Evolutionary conservation across 1,284 basidiomycete genomes (phyloP).

Genomic region (Somion occarium): DNA sequence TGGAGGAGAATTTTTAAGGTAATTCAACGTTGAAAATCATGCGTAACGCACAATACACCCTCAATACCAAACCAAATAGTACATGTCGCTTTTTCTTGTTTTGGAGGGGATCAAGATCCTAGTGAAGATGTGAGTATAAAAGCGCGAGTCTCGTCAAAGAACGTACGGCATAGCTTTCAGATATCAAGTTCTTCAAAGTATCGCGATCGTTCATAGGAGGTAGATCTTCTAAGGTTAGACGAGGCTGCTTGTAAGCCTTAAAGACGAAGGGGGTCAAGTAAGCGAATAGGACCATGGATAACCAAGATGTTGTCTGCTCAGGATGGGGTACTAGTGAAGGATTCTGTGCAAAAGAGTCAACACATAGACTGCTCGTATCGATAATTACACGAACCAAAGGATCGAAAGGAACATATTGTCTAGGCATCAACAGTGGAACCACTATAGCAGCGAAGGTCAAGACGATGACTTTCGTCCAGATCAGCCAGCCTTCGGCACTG

Average conservation of each 20-base stretch:
- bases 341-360: constrained; percentile 22
- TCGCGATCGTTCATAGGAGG: constrained; percentile 45
- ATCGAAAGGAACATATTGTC: constrained; percentile 38
- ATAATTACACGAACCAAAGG: constrained; percentile 22
- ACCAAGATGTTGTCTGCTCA: constrained; percentile 61
- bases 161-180: constrained; percentile 29
- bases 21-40: neutral
- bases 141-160: neutral
- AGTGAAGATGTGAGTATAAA: constrained; percentile 1
- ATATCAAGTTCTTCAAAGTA: constrained; percentile 33
- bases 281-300: constrained; percentile 51
- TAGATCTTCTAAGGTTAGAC: constrained; percentile 25
- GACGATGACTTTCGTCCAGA: constrained; percentile 35
- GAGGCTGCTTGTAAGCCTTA: constrained; percentile 19
- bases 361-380: too few relatives aligned
- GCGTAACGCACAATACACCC: constrained; percentile 14
- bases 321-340: constrained; percentile 41
- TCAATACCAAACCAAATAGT: constrained; percentile 20
- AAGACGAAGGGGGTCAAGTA: constrained; percentile 41
- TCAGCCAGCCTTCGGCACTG: constrained; percentile 27
- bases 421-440: constrained; percentile 42
- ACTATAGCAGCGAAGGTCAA: constrained; percentile 36
- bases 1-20: constrained; percentile 2
- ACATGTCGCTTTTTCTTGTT: constrained; percentile 12
- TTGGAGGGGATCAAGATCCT: constrained; percentile 26